A percentile compares a stretch with the other conserved stretches of the same genome.
Conservation (phyloP, 2,329 filamentous ascomycete genomes). For the Zasmidium cellare region DNA sequence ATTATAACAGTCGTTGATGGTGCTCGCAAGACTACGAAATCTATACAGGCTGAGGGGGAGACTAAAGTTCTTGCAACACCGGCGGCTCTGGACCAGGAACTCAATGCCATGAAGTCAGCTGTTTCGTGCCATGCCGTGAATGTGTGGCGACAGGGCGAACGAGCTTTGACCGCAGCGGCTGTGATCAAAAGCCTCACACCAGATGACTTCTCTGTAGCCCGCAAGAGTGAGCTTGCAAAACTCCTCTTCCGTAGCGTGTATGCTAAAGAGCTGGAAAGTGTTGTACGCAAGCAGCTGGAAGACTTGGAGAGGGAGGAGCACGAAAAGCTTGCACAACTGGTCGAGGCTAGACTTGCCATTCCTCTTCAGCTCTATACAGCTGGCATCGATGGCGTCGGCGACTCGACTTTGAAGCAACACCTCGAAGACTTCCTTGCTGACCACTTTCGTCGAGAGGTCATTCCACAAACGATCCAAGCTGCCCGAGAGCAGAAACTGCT, state of each 20-base stretch:
- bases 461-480: slow-evolving; percentile 14
- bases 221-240: slow-evolving; percentile 5
- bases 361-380: slow-evolving; percentile 26
- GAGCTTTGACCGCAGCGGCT: background rate
- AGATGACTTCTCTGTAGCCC: slow-evolving; percentile 6
- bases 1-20: background rate
- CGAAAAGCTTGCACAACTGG: slow-evolving; percentile 9
- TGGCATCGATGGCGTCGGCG: slow-evolving; percentile 23
- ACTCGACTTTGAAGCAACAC: slow-evolving; percentile 26
- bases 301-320: slow-evolving; percentile 13
- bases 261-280: slow-evolving; percentile 9
- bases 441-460: slow-evolving; percentile 24
- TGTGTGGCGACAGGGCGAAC: slow-evolving; percentile 1
- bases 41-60: background rate
- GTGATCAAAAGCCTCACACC: slow-evolving; percentile 1
- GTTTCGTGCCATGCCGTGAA: background rate
- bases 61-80: background rate
- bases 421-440: slow-evolving; percentile 27
- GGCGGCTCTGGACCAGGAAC: background rate
- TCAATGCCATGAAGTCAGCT: background rate
- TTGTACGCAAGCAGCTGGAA: slow-evolving; percentile 9
- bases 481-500: slow-evolving; percentile 19
- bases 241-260: slow-evolving; percentile 14
- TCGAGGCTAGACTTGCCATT: slow-evolving; percentile 21
- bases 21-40: background rate